Percentiles rank a stretch among this genome's conserved stretches.
These are phyloP conservation scores for Nissolia schottii DNA, from an alignment of 306 rosid species.

Conservation along the genomic window DNA sequence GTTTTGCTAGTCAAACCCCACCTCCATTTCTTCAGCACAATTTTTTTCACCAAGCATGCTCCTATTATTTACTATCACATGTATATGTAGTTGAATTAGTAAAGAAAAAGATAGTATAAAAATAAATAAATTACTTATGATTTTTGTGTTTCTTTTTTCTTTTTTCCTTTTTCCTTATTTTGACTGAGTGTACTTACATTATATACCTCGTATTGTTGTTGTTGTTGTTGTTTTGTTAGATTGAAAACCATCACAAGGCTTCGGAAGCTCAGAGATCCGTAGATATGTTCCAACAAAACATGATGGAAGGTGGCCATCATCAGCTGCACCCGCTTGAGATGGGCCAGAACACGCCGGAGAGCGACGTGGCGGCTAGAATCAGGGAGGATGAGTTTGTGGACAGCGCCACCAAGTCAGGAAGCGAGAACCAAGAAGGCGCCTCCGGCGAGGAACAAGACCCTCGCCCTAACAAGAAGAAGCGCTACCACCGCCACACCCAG, in stretches of 20 bases:
- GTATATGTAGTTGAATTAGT: background rate
- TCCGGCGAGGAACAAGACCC: constrained; percentile 86
- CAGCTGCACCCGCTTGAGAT: constrained; percentile 60
- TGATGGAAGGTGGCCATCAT: constrained; percentile 59
- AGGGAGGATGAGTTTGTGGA: constrained; percentile 89
- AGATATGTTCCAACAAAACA: constrained; percentile 82
- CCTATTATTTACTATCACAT: background rate
- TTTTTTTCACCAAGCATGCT: background rate
- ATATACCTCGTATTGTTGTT: constrained; percentile 24
- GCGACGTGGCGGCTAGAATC: constrained; percentile 64
- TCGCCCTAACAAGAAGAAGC: constrained; percentile 78
- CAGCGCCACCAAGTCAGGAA: constrained; percentile 82
- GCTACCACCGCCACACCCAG: constrained; percentile 97
- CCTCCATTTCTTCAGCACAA: background rate
- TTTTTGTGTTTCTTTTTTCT: no score
- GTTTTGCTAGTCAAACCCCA: constrained; percentile 21
- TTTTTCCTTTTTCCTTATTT: background rate
- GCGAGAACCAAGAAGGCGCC: constrained; percentile 78
- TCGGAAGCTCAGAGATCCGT: constrained; percentile 76
- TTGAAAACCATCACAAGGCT: constrained; percentile 62
- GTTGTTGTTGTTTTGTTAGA: constrained; percentile 49
- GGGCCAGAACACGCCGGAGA: constrained; percentile 77
- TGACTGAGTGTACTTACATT: background rate
- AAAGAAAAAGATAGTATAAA: background rate
- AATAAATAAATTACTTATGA: background rate